These are phyloP conservation scores for Polytolypa hystricis DNA, from an alignment of 2,329 filamentous ascomycete species.

Conservation along the genomic window DNA sequence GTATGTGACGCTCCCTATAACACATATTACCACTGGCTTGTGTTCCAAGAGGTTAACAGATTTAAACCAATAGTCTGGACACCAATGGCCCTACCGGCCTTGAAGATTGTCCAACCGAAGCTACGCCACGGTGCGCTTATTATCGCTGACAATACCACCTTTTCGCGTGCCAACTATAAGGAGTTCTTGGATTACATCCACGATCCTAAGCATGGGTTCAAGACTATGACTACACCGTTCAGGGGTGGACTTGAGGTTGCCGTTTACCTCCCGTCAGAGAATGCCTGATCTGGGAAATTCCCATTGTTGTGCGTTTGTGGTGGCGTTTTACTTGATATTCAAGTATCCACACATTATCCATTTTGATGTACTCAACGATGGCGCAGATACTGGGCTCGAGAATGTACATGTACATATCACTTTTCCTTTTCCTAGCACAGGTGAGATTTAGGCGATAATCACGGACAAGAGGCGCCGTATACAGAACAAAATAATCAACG, in stretches of 20 bases:
- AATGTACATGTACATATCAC: too few species aligned
- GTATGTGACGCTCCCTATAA: slow-evolving; percentile 42
- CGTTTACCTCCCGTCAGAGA: slow-evolving; percentile 24
- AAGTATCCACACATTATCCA: too few species aligned
- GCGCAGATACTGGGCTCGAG: too few species aligned
- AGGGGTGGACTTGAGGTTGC: slow-evolving; percentile 38
- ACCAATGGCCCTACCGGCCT: slow-evolving; percentile 41
- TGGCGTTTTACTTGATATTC: too few species aligned
- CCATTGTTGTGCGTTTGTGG: too few species aligned
- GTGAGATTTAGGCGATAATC: too few species aligned
- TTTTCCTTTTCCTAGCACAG: too few species aligned
- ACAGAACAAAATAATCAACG: too few species aligned
- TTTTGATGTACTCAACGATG: too few species aligned
- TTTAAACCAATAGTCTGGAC: slow-evolving; percentile 42
- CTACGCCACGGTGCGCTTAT: slow-evolving; percentile 40
- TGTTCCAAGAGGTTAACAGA: background rate
- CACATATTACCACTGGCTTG: background rate
- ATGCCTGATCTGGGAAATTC: too few species aligned
- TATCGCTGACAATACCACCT: slow-evolving; percentile 40
- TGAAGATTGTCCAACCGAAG: slow-evolving; percentile 37
- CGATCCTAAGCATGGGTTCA: slow-evolving; percentile 39
- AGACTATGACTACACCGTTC: slow-evolving; percentile 39
- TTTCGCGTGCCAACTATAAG: slow-evolving; percentile 30
- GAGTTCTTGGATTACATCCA: slow-evolving; percentile 40
- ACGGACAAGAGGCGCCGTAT: too few species aligned